phyloP scores from a whole-genome alignment of 345 rosid genomes.

The Hibiscus syriacus region DNA sequence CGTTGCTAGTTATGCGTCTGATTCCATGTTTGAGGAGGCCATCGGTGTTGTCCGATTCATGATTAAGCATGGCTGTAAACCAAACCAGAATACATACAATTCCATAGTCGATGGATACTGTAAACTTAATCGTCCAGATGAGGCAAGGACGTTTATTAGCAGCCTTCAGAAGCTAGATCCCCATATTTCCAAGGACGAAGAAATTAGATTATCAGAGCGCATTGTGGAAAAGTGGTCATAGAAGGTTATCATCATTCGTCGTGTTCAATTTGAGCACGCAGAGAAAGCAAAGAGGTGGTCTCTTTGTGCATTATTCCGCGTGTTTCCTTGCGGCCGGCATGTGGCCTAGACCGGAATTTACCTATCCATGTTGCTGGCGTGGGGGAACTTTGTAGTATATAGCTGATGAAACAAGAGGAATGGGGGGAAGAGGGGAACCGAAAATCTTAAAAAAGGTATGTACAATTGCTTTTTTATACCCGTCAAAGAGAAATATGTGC shows the following conservation, averaged over 20 bases:
- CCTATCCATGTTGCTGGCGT: neutral
- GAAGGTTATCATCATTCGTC: neutral
- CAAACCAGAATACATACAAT: constrained; percentile 71
- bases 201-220: constrained; percentile 52
- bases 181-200: constrained; percentile 40
- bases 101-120: constrained; percentile 84
- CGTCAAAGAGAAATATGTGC: neutral
- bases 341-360: neutral
- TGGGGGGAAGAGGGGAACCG: neutral
- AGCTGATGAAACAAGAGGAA: neutral
- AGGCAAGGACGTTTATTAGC: constrained; percentile 54
- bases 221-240: constrained; percentile 55
- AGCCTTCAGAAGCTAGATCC: constrained; percentile 63
- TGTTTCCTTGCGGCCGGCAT: neutral
- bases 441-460: neutral
- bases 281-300: neutral
- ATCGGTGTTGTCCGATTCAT: constrained; percentile 61
- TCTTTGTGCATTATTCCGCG: neutral
- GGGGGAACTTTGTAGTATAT: neutral
- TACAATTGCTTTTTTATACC: neutral
- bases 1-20: constrained; percentile 77
- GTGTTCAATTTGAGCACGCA: constrained; percentile 2
- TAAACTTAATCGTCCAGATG: constrained; percentile 50
- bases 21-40: constrained; percentile 81
- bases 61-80: constrained; percentile 69